Evolutionary conservation across 805 yeast genomes (phyloP), one percentile per base, ranked within the genome.

Genomic region (Millerago galiae): DNA sequence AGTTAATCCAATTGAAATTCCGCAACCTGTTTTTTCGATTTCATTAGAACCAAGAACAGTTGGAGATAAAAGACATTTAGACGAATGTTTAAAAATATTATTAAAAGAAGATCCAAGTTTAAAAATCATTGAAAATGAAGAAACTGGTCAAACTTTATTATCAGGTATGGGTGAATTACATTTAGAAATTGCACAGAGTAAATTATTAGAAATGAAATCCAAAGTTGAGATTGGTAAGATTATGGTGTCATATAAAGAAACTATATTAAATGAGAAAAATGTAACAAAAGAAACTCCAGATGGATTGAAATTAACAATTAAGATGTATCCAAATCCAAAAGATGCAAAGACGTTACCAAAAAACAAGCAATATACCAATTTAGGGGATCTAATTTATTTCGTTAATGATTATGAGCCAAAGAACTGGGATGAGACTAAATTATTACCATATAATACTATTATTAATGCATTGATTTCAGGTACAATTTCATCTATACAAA

Each of bases 131-230:
- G 73, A 70, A 38, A 86, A 93, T 59, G 90, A 87, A 45, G 98
- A 91, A 52, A 70, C 87, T 43, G 95, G 93, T 7, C 97, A 93
- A 64, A 81, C 90, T 2, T 74, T 90, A 24, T 63, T 93, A 26
- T 81, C 95, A 15, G 99, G 99, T 27, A 91, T 91, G 98, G 99
- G 99, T 33, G 98, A 93, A 57, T 70, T 93, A 37, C 99, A 93
- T 64, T 70, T 93, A 38, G 98, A 93, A 52, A 89, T 93, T 50
- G 84, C 93, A 2, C 72, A 71, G 37, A 93, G 87, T 53, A 70
- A 97, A 42, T 64, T 86, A n/a, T 75, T 75, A 34, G 95, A 88
- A 44, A 71, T 89, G 72, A 82, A 83, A 59, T 96, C 95, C 3
- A 79, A 81, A 43, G 83, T 86, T 1, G 81, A 80, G 27, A 71